These are phyloP conservation scores for Aphanomyces astaci DNA, from an alignment of 352 stramenopile genomes.

Conservation along the genomic window DNA sequence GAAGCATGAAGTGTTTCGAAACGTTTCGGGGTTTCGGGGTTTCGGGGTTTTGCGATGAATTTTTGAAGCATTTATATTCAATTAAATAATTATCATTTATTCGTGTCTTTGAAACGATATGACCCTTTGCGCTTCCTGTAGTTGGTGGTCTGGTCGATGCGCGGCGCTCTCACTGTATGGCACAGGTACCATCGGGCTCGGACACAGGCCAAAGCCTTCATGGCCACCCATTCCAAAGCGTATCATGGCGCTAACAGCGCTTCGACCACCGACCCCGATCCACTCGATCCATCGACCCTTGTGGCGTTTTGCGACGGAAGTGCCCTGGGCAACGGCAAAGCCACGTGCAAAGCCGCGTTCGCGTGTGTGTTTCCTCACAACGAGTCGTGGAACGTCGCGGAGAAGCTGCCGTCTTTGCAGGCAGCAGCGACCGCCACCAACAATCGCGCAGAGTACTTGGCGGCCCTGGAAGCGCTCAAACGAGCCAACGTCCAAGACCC, in stretches of 20 bases:
- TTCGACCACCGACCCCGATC: constrained; percentile 31
- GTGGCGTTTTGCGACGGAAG: constrained; percentile 77
- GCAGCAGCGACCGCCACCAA: constrained; percentile 38
- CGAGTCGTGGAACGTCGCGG: constrained; percentile 50
- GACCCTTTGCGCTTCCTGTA: no score
- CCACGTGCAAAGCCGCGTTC: constrained; percentile 36
- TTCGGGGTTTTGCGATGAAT: no score
- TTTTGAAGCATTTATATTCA: no score
- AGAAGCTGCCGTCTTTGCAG: constrained; percentile 34
- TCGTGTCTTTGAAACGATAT: no score
- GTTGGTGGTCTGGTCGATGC: no score
- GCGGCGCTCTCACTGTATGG: no score
- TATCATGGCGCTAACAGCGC: neutral
- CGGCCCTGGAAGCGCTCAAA: constrained; percentile 54
- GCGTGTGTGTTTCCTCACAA: constrained; percentile 71
- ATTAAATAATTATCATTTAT: no score
- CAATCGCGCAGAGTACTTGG: constrained; percentile 50
- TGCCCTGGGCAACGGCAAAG: constrained; percentile 49
- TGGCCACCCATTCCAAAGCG: neutral
- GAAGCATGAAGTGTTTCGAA: neutral
- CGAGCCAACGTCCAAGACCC: constrained; percentile 52
- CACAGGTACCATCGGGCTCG: no score
- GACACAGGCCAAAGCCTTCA: neutral
- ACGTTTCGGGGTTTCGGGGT: no score
- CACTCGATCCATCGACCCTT: constrained; percentile 39